A percentile compares a stretch with the other conserved stretches of the same genome.
Conservation (phyloP, 129 eudicot genomes). For the Mikania micrantha region DNA sequence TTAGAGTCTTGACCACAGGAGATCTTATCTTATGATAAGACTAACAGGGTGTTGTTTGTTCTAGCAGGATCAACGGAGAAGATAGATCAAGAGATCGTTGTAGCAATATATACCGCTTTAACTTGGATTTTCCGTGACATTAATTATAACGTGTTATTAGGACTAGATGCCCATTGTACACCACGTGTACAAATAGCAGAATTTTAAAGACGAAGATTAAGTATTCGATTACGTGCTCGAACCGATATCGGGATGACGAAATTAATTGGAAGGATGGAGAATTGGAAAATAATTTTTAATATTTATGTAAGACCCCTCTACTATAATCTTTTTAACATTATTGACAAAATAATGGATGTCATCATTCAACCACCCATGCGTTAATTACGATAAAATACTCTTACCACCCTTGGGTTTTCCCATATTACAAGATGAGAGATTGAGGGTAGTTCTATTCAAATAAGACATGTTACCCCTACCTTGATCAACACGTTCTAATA, state of each 20-base stretch:
- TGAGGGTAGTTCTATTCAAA: background rate
- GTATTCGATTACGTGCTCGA: conserved; percentile 17
- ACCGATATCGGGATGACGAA: background rate
- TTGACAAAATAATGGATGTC: conserved; percentile 8
- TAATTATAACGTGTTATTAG: too few species aligned
- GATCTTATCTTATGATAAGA: too few species aligned
- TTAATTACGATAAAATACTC: background rate
- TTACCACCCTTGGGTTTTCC: background rate
- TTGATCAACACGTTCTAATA: conserved; percentile 15
- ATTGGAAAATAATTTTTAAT: background rate
- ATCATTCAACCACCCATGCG: conserved; percentile 21
- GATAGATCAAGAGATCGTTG: too few species aligned
- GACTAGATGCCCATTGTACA: background rate
- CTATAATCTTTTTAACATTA: background rate
- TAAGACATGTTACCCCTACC: background rate
- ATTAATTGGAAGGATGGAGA: background rate
- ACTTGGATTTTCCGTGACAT: too few species aligned
- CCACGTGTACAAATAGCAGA: background rate
- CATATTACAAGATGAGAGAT: background rate
- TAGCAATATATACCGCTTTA: too few species aligned
- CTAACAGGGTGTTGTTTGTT: too few species aligned
- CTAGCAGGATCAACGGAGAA: too few species aligned
- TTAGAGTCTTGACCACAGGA: too few species aligned
- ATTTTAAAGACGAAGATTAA: background rate
- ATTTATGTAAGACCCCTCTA: conserved; percentile 17